A percentile compares a stretch with the other conserved stretches of the same genome.
Conservation (phyloP, 768 basidiomycete genomes). For the Rhizopogon salebrosus region DNA sequence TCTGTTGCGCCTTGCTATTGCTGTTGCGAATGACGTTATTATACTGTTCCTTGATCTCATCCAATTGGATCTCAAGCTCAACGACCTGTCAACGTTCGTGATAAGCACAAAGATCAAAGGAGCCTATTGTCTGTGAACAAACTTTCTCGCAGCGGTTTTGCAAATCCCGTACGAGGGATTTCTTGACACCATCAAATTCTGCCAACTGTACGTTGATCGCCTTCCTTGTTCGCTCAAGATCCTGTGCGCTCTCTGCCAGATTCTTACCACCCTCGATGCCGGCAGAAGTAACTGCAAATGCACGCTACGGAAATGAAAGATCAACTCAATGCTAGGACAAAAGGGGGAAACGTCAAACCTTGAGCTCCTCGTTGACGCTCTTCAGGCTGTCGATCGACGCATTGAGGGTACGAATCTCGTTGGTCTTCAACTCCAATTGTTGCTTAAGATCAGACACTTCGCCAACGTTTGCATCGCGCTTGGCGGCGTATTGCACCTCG, state of each 20-base stretch:
- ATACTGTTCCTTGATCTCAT: conserved; percentile 98
- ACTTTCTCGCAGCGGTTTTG: conserved; percentile 99
- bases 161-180: conserved; percentile 96
- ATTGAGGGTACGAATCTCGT: conserved; percentile 81
- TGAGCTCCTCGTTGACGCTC: conserved; percentile 95
- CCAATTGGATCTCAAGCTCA: conserved; percentile 96
- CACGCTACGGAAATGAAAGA: conserved; percentile 55
- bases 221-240: conserved; percentile 94
- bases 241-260: conserved; percentile 93
- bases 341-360: conserved; percentile 50
- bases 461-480: conserved; percentile 81
- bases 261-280: conserved; percentile 97
- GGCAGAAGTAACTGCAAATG: conserved; percentile 94
- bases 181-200: conserved; percentile 98
- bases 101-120: conserved; percentile 2
- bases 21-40: conserved; percentile 97
- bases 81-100: conserved; percentile 66
- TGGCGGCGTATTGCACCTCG: conserved; percentile 88
- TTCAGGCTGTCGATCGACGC: conserved; percentile 89
- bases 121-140: conserved; percentile 7
- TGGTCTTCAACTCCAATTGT: conserved; percentile 78
- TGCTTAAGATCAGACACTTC: conserved; percentile 86
- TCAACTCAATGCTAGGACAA: background rate
- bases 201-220: conserved; percentile 97
- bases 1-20: conserved; percentile 97